Conservation (phyloP, 306 rosid genomes). For the Acacia crassicarpa region DNA sequence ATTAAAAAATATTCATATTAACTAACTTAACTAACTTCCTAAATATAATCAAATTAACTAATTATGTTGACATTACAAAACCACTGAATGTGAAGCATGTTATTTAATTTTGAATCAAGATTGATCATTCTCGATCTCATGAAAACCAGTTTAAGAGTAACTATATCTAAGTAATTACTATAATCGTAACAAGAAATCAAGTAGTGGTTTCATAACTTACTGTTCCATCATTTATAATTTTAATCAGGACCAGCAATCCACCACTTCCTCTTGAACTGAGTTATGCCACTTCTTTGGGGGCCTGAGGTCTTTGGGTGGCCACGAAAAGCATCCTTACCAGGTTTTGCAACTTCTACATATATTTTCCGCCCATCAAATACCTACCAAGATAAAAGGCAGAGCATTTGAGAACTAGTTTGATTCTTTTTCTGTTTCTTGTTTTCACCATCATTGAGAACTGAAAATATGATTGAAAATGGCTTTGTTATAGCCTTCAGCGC, state of each 20-base stretch:
- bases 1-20: too few relatives aligned
- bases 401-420: background rate
- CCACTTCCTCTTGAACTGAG: slow-evolving; percentile 57
- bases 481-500: background rate
- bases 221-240: slow-evolving; percentile 10
- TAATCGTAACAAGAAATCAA: background rate
- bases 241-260: slow-evolving; percentile 88
- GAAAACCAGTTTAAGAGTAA: background rate
- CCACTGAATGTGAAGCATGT: background rate
- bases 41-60: too few relatives aligned
- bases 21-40: too few relatives aligned
- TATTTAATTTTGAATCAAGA: background rate
- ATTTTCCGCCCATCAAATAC: slow-evolving; percentile 63
- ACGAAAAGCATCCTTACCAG: slow-evolving; percentile 46
- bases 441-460: background rate
- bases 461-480: background rate
- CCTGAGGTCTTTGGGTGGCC: slow-evolving; percentile 53
- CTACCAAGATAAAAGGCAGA: slow-evolving; percentile 31
- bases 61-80: too few relatives aligned
- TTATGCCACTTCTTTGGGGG: slow-evolving; percentile 64
- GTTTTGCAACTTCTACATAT: slow-evolving; percentile 70
- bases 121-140: background rate
- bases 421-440: background rate
- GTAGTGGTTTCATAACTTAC: background rate
- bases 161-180: background rate